Conservation (phyloP, 2,329 filamentous ascomycete genomes). For the Myrmaecium sp. region DNA sequence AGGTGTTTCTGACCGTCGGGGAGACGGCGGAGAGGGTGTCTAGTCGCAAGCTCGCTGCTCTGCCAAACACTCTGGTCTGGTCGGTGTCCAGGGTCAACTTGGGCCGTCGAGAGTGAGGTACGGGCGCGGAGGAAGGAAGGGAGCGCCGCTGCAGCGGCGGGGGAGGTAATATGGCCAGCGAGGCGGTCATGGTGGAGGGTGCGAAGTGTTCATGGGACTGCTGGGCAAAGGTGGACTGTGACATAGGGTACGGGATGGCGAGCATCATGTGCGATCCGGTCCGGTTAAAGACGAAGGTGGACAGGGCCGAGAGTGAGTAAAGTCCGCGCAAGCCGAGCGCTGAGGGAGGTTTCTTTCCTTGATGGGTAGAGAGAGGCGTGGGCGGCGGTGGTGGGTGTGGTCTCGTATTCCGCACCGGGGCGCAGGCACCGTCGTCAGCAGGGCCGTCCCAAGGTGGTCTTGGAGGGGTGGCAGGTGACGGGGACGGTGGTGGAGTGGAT, state of each 20-base stretch:
- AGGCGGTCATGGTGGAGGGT: slow-evolving; percentile 23
- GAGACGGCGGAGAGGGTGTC: slow-evolving; percentile 38
- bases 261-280: slow-evolving; percentile 19
- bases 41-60: slow-evolving; percentile 34
- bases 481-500: too few relatives aligned
- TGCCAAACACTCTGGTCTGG: slow-evolving; percentile 33
- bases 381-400: too few relatives aligned
- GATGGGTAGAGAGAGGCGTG: too few relatives aligned
- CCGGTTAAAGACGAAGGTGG: slow-evolving; percentile 1
- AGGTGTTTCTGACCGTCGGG: slow-evolving; percentile 44
- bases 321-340: too few relatives aligned
- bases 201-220: slow-evolving; percentile 13
- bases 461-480: too few relatives aligned
- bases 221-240: slow-evolving; percentile 9
- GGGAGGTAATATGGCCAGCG: slow-evolving; percentile 26
- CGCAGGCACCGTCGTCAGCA: too few relatives aligned
- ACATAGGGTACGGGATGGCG: slow-evolving; percentile 16
- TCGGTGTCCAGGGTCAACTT: slow-evolving; percentile 45
- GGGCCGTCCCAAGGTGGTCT: too few relatives aligned
- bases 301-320: too few relatives aligned
- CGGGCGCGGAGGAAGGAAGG: slow-evolving; percentile 8
- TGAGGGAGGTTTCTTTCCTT: too few relatives aligned
- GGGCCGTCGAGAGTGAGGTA: slow-evolving; percentile 28
- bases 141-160: slow-evolving; percentile 3
- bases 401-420: too few relatives aligned